Evolutionary conservation across 257 asterid species (phyloP), one percentile per base, ranked within the genome.

Genomic region (Henckelia pumila): DNA sequence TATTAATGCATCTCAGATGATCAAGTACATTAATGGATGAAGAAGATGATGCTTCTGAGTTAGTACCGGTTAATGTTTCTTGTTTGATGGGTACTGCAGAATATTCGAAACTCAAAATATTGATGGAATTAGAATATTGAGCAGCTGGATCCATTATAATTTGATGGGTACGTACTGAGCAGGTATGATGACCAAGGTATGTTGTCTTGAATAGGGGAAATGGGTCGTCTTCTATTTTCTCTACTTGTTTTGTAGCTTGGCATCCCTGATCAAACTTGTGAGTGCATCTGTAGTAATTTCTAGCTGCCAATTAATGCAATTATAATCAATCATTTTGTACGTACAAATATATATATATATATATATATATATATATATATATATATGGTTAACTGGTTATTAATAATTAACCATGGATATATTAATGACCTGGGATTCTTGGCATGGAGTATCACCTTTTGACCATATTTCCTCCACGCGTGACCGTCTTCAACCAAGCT

Each of bases 401-500:
- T 26, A 26, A 26, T 26, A 26, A 26, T 26, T 26, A 26, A 4
- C 4, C 30, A 1, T 2, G 30, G 4, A 26, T n/a, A n/a, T n/a
- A n/a, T n/a, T 4, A 26, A 26, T 2, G 2, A 26, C 30, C 96
- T 87, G 2, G 95, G 95, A 69, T 83, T 69, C 24, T 66, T 57
- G 71, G 87, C 57, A 14, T 78, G 6, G 57, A 79, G 88, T 79
- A 89, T 87, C 6, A 7, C 44, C 59, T 89, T 89, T 67, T 89
- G 95, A 29, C 96, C 96, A 63, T 89, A 89, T 70, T 89, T 89
- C 73, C 96, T 87, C 96, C 96, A 89, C 23, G 84, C 91, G 73
- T 83, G 77, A 0, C 92, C 88, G 59, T 87, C 96, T 59, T 83
- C 87, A 25, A 76, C 26, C 60, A 67, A 58, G 55, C 40, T 70